Percentiles rank a stretch among this genome's conserved stretches.
phyloP scores from a whole-genome alignment of 805 yeast species.

The Kurtzmaniella cleridarum region DNA sequence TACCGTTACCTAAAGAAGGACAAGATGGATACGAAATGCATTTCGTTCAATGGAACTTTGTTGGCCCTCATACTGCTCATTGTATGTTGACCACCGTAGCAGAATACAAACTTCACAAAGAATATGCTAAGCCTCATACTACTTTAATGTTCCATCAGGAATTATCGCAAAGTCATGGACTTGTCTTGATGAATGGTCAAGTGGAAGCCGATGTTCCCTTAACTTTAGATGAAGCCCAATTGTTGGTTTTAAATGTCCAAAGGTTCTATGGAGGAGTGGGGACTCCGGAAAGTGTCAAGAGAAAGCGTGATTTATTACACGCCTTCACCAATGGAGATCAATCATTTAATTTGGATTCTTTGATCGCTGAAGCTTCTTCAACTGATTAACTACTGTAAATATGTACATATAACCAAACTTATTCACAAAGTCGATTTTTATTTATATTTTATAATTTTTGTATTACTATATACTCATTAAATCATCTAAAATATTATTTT shows the following conservation, averaged over 20 bases:
- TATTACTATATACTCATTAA: too few species aligned
- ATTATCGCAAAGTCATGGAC: slow-evolving; percentile 48
- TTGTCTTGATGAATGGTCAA: slow-evolving; percentile 82
- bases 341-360: slow-evolving; percentile 58
- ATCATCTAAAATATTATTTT: too few species aligned
- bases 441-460: too few species aligned
- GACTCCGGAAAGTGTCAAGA: slow-evolving; percentile 33
- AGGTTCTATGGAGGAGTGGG: slow-evolving; percentile 72
- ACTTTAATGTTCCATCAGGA: slow-evolving; percentile 86
- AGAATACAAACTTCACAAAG: slow-evolving; percentile 85
- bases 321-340: slow-evolving; percentile 68
- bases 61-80: slow-evolving; percentile 77
- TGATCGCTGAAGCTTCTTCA: slow-evolving; percentile 70
- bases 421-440: slow-evolving; percentile 9
- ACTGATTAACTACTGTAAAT: slow-evolving; percentile 38
- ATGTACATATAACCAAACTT: slow-evolving; percentile 7
- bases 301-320: slow-evolving; percentile 53
- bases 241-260: slow-evolving; percentile 70
- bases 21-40: slow-evolving; percentile 68
- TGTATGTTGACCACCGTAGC: slow-evolving; percentile 88
- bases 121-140: slow-evolving; percentile 93
- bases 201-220: slow-evolving; percentile 69
- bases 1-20: slow-evolving; percentile 72
- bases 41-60: slow-evolving; percentile 89
- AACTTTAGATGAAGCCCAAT: slow-evolving; percentile 69